phyloP scores from a whole-genome alignment of 805 yeast species.

The Scheffersomyces stipitis region DNA sequence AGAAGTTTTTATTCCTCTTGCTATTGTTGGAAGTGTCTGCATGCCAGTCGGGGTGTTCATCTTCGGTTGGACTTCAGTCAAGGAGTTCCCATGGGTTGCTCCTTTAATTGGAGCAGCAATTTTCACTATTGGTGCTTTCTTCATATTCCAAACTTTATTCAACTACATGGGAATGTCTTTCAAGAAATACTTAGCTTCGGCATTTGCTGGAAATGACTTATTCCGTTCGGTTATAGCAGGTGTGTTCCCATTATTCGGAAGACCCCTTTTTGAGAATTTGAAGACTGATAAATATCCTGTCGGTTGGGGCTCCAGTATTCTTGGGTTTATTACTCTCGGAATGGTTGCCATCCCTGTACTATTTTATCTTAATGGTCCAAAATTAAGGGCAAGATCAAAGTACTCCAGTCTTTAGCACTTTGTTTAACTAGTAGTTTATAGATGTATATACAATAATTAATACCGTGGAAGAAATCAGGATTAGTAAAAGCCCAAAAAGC shows the following conservation, averaged over 20 bases:
- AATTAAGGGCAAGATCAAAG: no score
- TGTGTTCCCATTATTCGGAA: conserved; percentile 62
- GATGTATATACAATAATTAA: no score
- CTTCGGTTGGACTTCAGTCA: conserved; percentile 51
- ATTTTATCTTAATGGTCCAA: conserved; percentile 40
- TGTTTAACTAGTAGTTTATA: no score
- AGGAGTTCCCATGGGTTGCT: conserved; percentile 47
- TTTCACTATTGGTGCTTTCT: conserved; percentile 39
- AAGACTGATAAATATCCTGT: conserved; percentile 51
- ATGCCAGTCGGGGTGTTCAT: conserved; percentile 48
- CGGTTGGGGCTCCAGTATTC: conserved; percentile 54
- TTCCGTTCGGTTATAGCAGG: conserved; percentile 51
- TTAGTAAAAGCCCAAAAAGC: no score
- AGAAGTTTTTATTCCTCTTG: conserved; percentile 42
- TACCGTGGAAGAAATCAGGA: no score
- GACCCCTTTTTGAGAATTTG: conserved; percentile 53
- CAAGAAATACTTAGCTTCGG: conserved; percentile 51
- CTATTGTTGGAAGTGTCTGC: conserved; percentile 39
- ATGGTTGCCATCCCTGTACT: conserved; percentile 48
- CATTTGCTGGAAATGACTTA: conserved; percentile 55
- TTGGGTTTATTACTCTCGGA: conserved; percentile 35
- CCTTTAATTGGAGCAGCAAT: conserved; percentile 46
- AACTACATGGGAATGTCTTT: conserved; percentile 45
- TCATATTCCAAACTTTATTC: conserved; percentile 53
- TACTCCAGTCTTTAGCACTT: no score